Evolutionary conservation across 306 rosid species (phyloP), one percentile per base, ranked within the genome.

Genomic region (Quercus engelmannii): DNA sequence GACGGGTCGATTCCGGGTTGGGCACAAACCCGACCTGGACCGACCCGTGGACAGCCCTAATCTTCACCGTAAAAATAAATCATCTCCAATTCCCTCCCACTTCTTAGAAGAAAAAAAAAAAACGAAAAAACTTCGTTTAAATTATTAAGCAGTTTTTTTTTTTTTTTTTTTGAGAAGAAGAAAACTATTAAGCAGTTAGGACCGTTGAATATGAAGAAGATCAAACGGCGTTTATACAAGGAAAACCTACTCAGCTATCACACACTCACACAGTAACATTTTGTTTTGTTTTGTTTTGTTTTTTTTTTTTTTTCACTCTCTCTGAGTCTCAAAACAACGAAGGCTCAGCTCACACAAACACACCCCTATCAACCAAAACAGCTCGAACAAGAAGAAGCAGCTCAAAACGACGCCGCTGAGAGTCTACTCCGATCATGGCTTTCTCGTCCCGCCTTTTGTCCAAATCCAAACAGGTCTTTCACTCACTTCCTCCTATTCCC

Each of bases 381-480:
- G 28, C 51, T 18, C 74, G 31, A 43, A 74, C 64, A 80, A 71
- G 83, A 73, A 79, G 77, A 74, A 78, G 80, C 73, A 69, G 30
- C 76, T 20, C 71, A 81, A 51, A 52, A 74, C 54, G 74, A 76
- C 56, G 58, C n/a, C 28, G 69, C 77, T 61, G 83, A 79, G 73
- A 12, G 54, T 49, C 54, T 21, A 7, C 80, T 80, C 79, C 69
- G 82, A 78, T 83, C 85, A 94, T 94, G 97, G 98, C 98, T 74
- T 87, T 90, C 81, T 75, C 90, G 69, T 77, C 89, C 81, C 94
- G 98, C 69, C 87, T 88, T 79, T 69, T 91, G 30, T 88, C 93
- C 85, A 92, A 92, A 89, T 90, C 94, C 82, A 88, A 69, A 61
- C 87, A 84, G 92, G 98, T 92, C 54, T 9, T 15, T 46, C 52